A percentile compares a stretch with the other conserved stretches of the same genome.
These are phyloP conservation scores for Lipomyces mesembrius DNA, from an alignment of 805 yeast genomes.

Conservation along the genomic window DNA sequence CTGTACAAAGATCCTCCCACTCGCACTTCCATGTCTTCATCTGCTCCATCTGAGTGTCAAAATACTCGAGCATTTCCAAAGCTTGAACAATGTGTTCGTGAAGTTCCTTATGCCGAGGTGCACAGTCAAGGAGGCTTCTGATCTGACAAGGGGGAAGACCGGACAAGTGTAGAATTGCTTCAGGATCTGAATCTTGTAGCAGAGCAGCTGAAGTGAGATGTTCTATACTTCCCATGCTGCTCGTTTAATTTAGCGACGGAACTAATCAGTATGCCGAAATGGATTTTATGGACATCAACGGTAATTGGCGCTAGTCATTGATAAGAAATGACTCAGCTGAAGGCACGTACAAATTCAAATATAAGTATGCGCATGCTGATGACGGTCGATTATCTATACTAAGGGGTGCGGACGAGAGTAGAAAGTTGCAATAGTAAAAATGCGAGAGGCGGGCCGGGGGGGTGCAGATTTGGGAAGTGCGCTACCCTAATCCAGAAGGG, in stretches of 20 bases:
- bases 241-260: not conserved
- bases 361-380: no score
- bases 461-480: no score
- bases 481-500: no score
- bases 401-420: no score
- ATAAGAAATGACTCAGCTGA: no score
- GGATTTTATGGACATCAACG: no score
- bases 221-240: not conserved
- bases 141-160: not conserved
- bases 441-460: no score
- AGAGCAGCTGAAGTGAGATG: not conserved
- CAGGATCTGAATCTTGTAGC: slow-evolving; percentile 1
- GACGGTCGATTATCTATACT: no score
- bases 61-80: not conserved
- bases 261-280: not conserved
- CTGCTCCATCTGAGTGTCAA: slow-evolving; percentile 5
- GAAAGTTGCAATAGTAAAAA: no score
- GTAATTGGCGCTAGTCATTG: no score
- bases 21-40: slow-evolving; percentile 12
- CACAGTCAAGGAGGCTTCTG: not conserved
- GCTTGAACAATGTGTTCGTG: slow-evolving; percentile 11
- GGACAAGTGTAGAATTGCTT: not conserved
- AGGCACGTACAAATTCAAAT: no score
- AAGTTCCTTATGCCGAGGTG: slow-evolving; percentile 1
- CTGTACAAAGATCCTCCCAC: slow-evolving; percentile 14